phyloP scores from a whole-genome alignment of 1,284 basidiomycete species.

The Schizophyllum amplum region DNA sequence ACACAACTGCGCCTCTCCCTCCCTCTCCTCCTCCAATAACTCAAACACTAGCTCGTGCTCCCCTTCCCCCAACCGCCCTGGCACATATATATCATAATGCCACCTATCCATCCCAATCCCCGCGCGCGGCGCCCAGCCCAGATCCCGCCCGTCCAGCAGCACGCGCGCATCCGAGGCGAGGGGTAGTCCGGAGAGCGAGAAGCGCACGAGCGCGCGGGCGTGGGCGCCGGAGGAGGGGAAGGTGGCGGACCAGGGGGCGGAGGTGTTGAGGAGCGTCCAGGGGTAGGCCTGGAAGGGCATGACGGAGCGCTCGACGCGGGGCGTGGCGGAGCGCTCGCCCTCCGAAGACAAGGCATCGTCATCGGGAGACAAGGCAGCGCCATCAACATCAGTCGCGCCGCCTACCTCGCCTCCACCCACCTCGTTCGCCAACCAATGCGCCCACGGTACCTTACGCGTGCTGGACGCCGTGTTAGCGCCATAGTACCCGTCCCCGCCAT shows the following conservation, averaged over 20 bases:
- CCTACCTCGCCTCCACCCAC: too few relatives aligned
- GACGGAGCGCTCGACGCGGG: slow-evolving; percentile 57
- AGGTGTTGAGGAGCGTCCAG: slow-evolving; percentile 63
- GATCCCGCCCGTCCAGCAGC: slow-evolving; percentile 50
- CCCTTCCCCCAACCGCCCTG: slow-evolving; percentile 40
- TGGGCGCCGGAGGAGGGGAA: slow-evolving; percentile 64
- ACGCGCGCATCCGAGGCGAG: slow-evolving; percentile 42
- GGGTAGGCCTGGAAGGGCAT: slow-evolving; percentile 75
- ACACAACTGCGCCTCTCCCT: slow-evolving; percentile 63
- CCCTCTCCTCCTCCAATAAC: slow-evolving; percentile 40
- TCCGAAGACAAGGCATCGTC: too few relatives aligned
- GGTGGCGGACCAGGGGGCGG: slow-evolving; percentile 45
- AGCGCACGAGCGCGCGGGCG: slow-evolving; percentile 54
- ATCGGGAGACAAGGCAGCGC: neutral
- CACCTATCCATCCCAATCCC: slow-evolving; percentile 61
- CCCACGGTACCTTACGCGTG: slow-evolving; percentile 51
- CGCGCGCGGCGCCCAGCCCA: slow-evolving; percentile 48
- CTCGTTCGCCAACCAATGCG: slow-evolving; percentile 52
- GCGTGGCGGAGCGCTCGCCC: slow-evolving; percentile 39
- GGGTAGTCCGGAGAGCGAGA: slow-evolving; percentile 73
- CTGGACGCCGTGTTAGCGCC: slow-evolving; percentile 58
- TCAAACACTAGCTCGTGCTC: slow-evolving; percentile 50
- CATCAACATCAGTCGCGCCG: too few relatives aligned
- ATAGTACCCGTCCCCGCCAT: slow-evolving; percentile 69
- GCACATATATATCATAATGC: slow-evolving; percentile 60